Evolutionary conservation across 164 flowering plant species (phyloP), one percentile per base, ranked within the genome.

Genomic region (Kingdonia uniflora): DNA sequence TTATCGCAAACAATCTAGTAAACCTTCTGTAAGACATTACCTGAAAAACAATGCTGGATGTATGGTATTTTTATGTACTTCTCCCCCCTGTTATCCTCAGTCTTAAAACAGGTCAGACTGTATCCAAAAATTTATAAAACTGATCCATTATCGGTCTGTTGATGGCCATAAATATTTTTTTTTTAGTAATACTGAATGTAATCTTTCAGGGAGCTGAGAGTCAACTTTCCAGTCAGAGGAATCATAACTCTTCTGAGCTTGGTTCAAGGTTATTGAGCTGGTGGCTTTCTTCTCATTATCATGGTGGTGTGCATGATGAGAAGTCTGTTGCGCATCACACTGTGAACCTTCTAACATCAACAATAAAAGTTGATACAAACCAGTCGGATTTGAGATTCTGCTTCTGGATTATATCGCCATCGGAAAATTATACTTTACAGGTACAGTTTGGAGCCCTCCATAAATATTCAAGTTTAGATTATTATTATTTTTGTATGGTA

Each of bases 311-410:
- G 19, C 80, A 79, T 70, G 92, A 84, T 57, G 95, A 84, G 66
- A 81, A 87, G 54, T 68, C 95, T 59, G 87, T 79, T 66, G 87
- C 87, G 38, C 84, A 74, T 57, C 87, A 82, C 62, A 87, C 90
- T 10, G 87, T 87, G 56, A 82, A 87, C 76, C 76, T 87, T 48
- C 76, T 82, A 55, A 87, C 96, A 41, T 88, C 96, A 40, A 88
- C 95, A 41, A 85, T 83, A 52, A 88, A 88, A 68, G 79, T 76
- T 58, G 91, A 81, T 72, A 83, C 88, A 2, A 91, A 88, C 50
- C 91, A 82, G 63, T 79, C 88, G 52, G 96, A 88, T 71, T 71
- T 88, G 42, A 71, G 96, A 52, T 83, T 88, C 65, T 88, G 95
- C 70, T 88, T 88, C 68, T 71, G 95, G 59, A 88, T 88, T 42